These are phyloP conservation scores for Pisolithus orientalis DNA, from an alignment of 768 basidiomycete species.

Conservation along the genomic window DNA sequence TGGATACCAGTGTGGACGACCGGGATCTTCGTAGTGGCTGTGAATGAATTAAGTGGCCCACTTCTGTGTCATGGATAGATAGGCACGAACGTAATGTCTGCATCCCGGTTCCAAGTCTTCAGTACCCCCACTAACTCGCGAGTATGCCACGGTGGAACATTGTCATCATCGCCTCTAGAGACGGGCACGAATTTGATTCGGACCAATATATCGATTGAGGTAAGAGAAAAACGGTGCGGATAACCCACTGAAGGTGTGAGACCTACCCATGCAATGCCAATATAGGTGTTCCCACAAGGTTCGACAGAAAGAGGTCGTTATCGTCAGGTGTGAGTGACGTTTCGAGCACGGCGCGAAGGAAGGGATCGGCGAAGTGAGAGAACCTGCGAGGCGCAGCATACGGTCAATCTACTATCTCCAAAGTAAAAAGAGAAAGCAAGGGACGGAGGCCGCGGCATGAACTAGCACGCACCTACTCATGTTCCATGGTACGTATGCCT, in stretches of 20 bases:
- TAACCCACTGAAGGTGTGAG: neutral
- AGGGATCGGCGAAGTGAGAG: slow-evolving; percentile 74
- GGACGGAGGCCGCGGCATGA: neutral
- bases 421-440: neutral
- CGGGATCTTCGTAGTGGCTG: slow-evolving; percentile 59
- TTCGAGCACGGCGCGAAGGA: slow-evolving; percentile 64
- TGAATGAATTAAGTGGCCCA: neutral
- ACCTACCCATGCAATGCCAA: slow-evolving; percentile 75
- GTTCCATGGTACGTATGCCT: slow-evolving; percentile 72
- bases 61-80: neutral
- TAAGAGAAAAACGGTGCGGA: too few species aligned
- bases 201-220: neutral
- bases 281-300: slow-evolving; percentile 62
- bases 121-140: slow-evolving; percentile 58
- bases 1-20: slow-evolving; percentile 67
- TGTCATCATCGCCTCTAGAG: slow-evolving; percentile 69
- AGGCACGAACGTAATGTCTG: slow-evolving; percentile 45
- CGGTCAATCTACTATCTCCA: neutral
- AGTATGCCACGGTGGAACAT: slow-evolving; percentile 85
- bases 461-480: slow-evolving; percentile 36
- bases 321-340: slow-evolving; percentile 76
- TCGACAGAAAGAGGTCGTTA: slow-evolving; percentile 81
- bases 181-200: neutral
- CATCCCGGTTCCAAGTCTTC: slow-evolving; percentile 47
- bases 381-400: slow-evolving; percentile 30